A percentile compares a stretch with the other conserved stretches of the same genome.
Evolutionary conservation across 2,329 filamentous ascomycete genomes (phyloP).

Genomic region (Penicillium sp.): DNA sequence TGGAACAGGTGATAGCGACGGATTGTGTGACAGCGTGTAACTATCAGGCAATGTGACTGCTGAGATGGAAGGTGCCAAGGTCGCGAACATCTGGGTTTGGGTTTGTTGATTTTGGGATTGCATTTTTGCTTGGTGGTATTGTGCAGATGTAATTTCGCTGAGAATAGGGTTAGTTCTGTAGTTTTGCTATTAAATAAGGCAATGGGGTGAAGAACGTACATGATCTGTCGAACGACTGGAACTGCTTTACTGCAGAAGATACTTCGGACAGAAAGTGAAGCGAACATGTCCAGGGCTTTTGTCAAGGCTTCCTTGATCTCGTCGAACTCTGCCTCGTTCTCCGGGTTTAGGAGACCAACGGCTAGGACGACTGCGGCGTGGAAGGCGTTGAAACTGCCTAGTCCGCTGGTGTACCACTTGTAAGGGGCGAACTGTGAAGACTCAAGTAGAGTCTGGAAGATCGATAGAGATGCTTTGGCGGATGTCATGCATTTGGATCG

Average conservation of each 20-base stretch:
- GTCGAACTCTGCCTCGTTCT: constrained; percentile 29
- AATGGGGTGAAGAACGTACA: constrained; percentile 23
- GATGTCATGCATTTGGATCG: constrained; percentile 34
- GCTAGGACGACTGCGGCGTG: constrained; percentile 39
- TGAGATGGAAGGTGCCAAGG: constrained; percentile 5
- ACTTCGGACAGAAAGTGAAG: constrained; percentile 34
- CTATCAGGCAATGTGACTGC: constrained; percentile 14
- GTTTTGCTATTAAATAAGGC: not conserved
- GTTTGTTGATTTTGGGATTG: constrained; percentile 10
- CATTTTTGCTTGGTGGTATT: constrained; percentile 13
- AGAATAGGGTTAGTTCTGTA: not conserved
- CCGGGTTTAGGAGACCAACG: constrained; percentile 29
- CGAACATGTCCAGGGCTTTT: constrained; percentile 34
- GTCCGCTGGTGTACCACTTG: constrained; percentile 42
- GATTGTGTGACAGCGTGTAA: constrained; percentile 16
- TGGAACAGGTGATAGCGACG: constrained; percentile 20
- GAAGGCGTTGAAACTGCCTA: constrained; percentile 44
- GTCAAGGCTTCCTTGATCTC: constrained; percentile 30
- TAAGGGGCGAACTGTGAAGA: constrained; percentile 35
- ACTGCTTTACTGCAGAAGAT: constrained; percentile 40
- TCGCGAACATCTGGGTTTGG: constrained; percentile 11
- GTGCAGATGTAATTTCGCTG: constrained; percentile 26
- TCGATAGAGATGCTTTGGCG: constrained; percentile 34
- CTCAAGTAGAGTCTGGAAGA: constrained; percentile 35
- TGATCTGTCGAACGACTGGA: constrained; percentile 34